Conservation (phyloP, 2,329 filamentous ascomycete species). For the Diplodia sapinea region DNA sequence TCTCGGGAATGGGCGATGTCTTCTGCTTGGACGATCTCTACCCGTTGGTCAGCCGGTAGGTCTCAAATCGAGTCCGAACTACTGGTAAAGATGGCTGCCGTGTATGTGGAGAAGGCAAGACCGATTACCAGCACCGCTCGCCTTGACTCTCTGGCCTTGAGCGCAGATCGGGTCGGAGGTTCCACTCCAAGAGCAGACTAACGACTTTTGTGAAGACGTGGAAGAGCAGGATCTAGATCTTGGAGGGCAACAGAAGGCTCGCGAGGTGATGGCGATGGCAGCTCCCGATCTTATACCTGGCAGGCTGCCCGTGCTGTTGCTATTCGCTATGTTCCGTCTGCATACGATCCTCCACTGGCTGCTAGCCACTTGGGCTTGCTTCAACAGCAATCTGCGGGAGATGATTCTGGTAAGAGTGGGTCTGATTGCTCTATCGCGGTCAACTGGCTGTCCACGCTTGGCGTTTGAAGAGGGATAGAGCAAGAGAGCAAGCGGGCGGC, state of each 20-base stretch:
- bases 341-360: slow-evolving; percentile 7
- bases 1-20: background rate
- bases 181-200: background rate
- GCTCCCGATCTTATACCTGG: slow-evolving; percentile 25
- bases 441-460: slow-evolving; percentile 5
- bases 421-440: slow-evolving; percentile 19
- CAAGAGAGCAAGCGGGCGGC: background rate
- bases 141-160: background rate
- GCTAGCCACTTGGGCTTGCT: slow-evolving; percentile 21
- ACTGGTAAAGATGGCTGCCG: background rate
- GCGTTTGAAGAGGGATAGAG: background rate
- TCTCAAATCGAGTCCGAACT: slow-evolving; percentile 5
- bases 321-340: slow-evolving; percentile 12
- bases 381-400: slow-evolving; percentile 23
- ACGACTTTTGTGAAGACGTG: background rate
- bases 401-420: background rate
- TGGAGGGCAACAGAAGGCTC: background rate
- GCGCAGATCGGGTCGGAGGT: background rate
- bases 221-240: slow-evolving; percentile 15
- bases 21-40: background rate
- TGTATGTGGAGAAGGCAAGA: background rate
- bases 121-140: background rate
- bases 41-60: slow-evolving; percentile 10
- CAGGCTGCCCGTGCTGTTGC: background rate
- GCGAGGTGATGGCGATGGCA: slow-evolving; percentile 11